Base-by-base conservation (phyloP, 108 stramenopile species). In the Licmophora abbreviata region DNA sequence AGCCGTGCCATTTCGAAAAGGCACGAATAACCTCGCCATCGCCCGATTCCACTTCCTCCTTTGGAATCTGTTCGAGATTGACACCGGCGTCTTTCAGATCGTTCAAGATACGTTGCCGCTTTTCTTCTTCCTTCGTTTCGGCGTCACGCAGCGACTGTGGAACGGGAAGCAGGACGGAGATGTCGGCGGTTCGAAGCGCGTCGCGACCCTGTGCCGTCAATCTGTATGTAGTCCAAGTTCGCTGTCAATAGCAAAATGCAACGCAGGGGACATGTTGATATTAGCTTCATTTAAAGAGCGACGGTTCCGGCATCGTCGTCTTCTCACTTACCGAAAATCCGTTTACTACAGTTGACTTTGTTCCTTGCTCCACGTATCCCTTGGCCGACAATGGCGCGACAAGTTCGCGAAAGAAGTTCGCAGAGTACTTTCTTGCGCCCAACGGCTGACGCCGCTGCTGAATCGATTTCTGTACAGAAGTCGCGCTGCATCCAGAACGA, bases 21-120 rank as follows among this genome's bases (percentile, higher is more conserved):
- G 88, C 82, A 23, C 69, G 58, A 47, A 86, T 77, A 33, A 70
- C 76, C 50, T 76, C 76, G 29, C 84, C 88, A 55, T 85, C 88
- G 26, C 83, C 88, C 8, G 48, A 34, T 56, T 83, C 72, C 25
- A 76, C 36, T 65, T 90, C 88, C 38, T 70, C 51, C 32, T 67
- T 33, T 31, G 88, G 88, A 3, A 90, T 57, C 28, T 71, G 61
- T 17, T 77, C 67, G 25, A 71, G 34, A 23, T 70, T 61, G 9
- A 83, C 65, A 24, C 81, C 84, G 30, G 26, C 48, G 14, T 53
- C 59, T 53, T 73, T 52, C 18, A 81, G 61, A 35, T 76, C 47
- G 7, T 49, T 54, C 28, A 79, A 61, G 3, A 70, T 47, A 34
- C 52, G 32, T 34, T 79, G 56, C 27, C 59, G 64, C 31, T 73